Evolutionary conservation across 257 asterid species (phyloP), one percentile per base, ranked within the genome.

Genomic region (Vinca minor): DNA sequence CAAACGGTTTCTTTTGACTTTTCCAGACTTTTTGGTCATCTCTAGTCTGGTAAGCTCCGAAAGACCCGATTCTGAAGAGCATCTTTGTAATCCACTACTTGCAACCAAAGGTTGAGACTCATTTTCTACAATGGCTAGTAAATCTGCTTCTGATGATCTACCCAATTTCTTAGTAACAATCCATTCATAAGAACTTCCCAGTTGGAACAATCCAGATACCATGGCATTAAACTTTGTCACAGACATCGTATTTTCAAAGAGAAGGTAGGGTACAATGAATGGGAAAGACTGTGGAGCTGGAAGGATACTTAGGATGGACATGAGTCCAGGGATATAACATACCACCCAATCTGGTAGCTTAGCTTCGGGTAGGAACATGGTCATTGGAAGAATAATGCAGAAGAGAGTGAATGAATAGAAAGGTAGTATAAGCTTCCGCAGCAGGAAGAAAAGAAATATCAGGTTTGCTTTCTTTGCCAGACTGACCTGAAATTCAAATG

Each of bases 291-390:
- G 84, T 14, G 90, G 96, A 34, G 86, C 84, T 48, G 95, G 97
- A 68, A 90, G 85, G 66, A 90, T 90, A 82, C 82, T 85, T 32
- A 90, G 73, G 67, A 87, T 74, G n/a, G 97, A 87, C 79, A 91
- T 78, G 4, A 87, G 72, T 44, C 96, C 97, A 3, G 97, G 97
- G 73, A 91, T 73, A 77, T 87, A 91, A 76, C 91, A 87, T 44
- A 87, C 96, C 5, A 91, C 96, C 97, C 96, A 91, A 50, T 75
- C 71, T 29, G 96, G 96, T 31, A 91, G 82, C 73, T 84, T 80
- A 38, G 97, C 96, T 78, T 91, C 97, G 1, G 97, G 97, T 23
- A 91, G 82, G 86, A 91, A 91, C 95, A 91, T 87, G 46, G 96
- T 85, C 71, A 87, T 49, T 3, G 97, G 97, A 73, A 87, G 96